Conservation (phyloP, 2,329 filamentous ascomycete species). For the Fusarium ambrosium region DNA sequence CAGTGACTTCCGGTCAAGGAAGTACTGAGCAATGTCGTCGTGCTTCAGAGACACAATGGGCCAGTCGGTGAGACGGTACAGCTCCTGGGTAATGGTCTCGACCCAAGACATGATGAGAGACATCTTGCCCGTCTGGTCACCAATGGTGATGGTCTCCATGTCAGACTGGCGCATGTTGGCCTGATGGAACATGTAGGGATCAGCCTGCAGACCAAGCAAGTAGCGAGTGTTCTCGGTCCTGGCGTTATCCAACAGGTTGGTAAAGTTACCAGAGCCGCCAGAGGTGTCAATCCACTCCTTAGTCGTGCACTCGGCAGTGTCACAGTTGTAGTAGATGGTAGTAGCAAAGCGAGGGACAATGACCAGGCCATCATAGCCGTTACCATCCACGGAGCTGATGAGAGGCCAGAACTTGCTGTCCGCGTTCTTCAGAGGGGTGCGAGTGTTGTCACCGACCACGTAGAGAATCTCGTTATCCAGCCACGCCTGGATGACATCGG, state of each 20-base stretch:
- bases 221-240: slow-evolving; percentile 28
- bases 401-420: slow-evolving; percentile 29
- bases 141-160: slow-evolving; percentile 26
- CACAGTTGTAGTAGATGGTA: slow-evolving; percentile 39
- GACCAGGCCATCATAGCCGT: slow-evolving; percentile 28
- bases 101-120: slow-evolving; percentile 35
- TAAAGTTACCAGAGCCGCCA: slow-evolving; percentile 21
- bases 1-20: slow-evolving; percentile 28
- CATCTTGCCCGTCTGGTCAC: slow-evolving; percentile 29
- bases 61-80: slow-evolving; percentile 34
- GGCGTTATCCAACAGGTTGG: slow-evolving; percentile 18
- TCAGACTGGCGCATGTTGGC: slow-evolving; percentile 31
- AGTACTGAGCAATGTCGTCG: slow-evolving; percentile 33
- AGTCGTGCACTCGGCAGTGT: slow-evolving; percentile 28
- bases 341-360: slow-evolving; percentile 33
- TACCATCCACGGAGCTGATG: slow-evolving; percentile 28
- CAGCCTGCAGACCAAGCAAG: slow-evolving; percentile 24
- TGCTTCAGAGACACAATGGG: slow-evolving; percentile 32
- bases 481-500: slow-evolving; percentile 34
- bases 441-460: slow-evolving; percentile 37
- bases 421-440: slow-evolving; percentile 9
- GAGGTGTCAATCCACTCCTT: slow-evolving; percentile 36
- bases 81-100: slow-evolving; percentile 34
- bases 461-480: slow-evolving; percentile 24
- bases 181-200: slow-evolving; percentile 41